Evolutionary conservation across 495 filamentous ascomycete species (phyloP), one percentile per base, ranked within the genome.

Genomic region (Hypomontagnella monticulosa): DNA sequence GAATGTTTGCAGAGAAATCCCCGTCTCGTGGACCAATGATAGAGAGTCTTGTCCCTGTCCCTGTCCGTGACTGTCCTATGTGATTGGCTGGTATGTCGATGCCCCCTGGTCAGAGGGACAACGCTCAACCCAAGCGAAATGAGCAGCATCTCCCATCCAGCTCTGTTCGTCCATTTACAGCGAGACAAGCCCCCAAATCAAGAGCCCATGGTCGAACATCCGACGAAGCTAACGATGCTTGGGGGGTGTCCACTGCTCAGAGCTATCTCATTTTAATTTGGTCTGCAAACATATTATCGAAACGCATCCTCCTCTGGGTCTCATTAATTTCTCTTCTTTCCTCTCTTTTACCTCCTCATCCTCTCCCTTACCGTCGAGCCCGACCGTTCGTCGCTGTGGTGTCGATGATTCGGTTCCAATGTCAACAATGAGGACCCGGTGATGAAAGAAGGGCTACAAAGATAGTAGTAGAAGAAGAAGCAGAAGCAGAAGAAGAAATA

Each of bases 361-460:
- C 57, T 32, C 40, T 58, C 41, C 42, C 44, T 41, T 60, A 59
- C 48, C 62, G 63, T 60, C 59, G 32, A 49, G 59, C 54, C 23
- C 51, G 61, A 63, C 68, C 64, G 43, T 63, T 61, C 47, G 63
- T 71, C 63, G 60, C 49, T 57, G 34, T 60, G 67, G 61, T 63
- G 69, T 71, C 62, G 71, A 69, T 69, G 71, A 59, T 69, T 66
- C 60, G 71, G 71, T 69, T 59, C 65, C 58, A 69, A 59, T 46
- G 57, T 34, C 71, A 67, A 74, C 71, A 57, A 74, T 74, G 71
- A 72, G 69, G 71, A 72, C 60, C 66, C 53, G 71, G 66, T 69
- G 64, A 71, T 51, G 66, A 60, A 19, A 50, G 55, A 60, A 59
- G 66, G 57, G 54, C 20, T 18, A 34, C 32, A 56, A 61, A 47